phyloP scores from a whole-genome alignment of 1,284 basidiomycete species.

The Microstroma glucosiphilum region DNA sequence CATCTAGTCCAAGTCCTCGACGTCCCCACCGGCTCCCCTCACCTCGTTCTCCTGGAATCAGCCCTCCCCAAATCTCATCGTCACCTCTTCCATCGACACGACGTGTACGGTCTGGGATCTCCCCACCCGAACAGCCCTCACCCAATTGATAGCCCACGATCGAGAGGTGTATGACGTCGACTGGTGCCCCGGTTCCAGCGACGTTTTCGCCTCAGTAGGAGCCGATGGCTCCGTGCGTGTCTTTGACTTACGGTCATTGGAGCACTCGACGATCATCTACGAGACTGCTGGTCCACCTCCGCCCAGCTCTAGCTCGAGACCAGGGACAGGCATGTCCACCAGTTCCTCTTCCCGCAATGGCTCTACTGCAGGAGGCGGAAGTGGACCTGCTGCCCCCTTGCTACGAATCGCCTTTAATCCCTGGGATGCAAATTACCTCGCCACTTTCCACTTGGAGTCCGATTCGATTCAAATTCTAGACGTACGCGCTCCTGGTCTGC shows the following conservation, averaged over 20 bases:
- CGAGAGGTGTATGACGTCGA: slow-evolving; percentile 94
- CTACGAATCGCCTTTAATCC: slow-evolving; percentile 51
- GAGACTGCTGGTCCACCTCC: slow-evolving; percentile 56
- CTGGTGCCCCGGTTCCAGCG: slow-evolving; percentile 95
- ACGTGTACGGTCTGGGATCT: slow-evolving; percentile 71
- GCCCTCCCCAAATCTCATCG: slow-evolving; percentile 48
- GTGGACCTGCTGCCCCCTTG: slow-evolving; percentile 32
- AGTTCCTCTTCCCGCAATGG: slow-evolving; percentile 6
- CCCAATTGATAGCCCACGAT: slow-evolving; percentile 84
- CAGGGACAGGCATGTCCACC: slow-evolving; percentile 5
- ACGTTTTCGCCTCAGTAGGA: slow-evolving; percentile 97
- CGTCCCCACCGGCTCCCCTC: slow-evolving; percentile 45
- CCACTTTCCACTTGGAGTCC: slow-evolving; percentile 48
- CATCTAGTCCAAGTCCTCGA: slow-evolving; percentile 38
- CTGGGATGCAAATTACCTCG: slow-evolving; percentile 51
- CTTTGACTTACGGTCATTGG: slow-evolving; percentile 89
- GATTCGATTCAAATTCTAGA: slow-evolving; percentile 48
- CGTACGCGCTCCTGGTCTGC: slow-evolving; percentile 47
- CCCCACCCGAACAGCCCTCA: slow-evolving; percentile 87
- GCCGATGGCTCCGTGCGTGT: slow-evolving; percentile 93
- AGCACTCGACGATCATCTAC: slow-evolving; percentile 97
- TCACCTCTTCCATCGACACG: slow-evolving; percentile 59
- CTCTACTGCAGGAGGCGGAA: neutral
- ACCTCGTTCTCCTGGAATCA: slow-evolving; percentile 50
- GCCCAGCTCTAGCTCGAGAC: slow-evolving; percentile 17